Conservation (phyloP, 345 rosid species). For the Corchorus capsularis region DNA sequence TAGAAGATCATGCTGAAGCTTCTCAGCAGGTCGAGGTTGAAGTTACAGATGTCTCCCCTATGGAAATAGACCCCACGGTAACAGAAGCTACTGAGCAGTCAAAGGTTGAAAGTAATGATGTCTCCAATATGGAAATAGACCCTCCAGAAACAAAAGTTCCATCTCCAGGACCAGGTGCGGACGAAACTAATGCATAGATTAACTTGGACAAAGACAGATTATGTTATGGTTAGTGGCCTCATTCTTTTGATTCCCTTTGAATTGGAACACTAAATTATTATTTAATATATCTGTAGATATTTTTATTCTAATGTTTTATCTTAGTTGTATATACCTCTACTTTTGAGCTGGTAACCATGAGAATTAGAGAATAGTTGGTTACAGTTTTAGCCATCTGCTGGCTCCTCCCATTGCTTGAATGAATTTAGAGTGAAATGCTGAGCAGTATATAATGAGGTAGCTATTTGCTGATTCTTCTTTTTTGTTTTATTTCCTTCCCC, state of each 20-base stretch:
- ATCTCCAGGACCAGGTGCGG: not conserved
- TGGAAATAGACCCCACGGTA: slow-evolving; percentile 21
- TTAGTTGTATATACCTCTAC: not conserved
- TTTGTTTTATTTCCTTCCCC: not conserved
- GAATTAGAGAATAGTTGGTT: not conserved
- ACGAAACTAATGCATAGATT: slow-evolving; percentile 8
- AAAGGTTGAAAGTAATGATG: slow-evolving; percentile 4
- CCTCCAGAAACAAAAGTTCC: slow-evolving; percentile 16
- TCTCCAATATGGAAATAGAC: slow-evolving; percentile 24
- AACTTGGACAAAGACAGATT: slow-evolving; percentile 21
- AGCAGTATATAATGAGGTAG: not conserved
- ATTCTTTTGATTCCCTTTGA: not conserved
- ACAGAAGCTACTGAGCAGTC: not conserved
- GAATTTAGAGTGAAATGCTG: not conserved
- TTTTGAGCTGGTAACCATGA: not conserved
- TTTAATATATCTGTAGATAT: not conserved
- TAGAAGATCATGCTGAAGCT: not conserved
- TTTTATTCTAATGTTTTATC: not conserved
- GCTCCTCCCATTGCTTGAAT: not conserved
- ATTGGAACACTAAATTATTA: not conserved
- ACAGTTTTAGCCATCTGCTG: not conserved
- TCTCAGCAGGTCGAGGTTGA: slow-evolving; percentile 9
- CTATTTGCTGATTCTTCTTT: not conserved
- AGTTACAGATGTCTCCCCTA: not conserved
- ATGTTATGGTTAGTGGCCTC: not conserved